Conservation (phyloP, 805 yeast species). For the Myxozyma udenii region DNA sequence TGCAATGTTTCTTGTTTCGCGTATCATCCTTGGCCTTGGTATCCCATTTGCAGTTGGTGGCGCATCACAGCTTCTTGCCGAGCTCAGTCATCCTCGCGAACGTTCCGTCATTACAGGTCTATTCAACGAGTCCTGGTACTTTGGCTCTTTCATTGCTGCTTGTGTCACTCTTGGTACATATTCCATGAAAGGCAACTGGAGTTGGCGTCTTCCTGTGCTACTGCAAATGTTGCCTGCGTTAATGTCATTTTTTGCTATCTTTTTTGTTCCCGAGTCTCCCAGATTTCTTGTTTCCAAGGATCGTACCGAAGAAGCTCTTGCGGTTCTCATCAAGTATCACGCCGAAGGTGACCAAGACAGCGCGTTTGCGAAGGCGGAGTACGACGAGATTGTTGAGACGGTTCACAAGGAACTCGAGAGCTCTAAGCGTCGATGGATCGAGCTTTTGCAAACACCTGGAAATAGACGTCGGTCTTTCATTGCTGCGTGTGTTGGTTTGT, state of each 20-base stretch:
- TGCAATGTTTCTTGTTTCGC: slow-evolving; percentile 16
- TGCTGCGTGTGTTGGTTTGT: slow-evolving; percentile 38
- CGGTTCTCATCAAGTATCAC: slow-evolving; percentile 43
- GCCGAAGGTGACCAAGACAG: slow-evolving; percentile 41
- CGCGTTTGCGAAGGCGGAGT: slow-evolving; percentile 11
- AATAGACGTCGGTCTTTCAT: slow-evolving; percentile 45
- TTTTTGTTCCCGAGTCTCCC: slow-evolving; percentile 50
- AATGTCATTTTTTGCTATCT: slow-evolving; percentile 36
- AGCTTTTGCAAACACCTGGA: slow-evolving; percentile 34
- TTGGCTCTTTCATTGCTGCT: slow-evolving; percentile 45
- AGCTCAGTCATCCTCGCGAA: slow-evolving; percentile 13
- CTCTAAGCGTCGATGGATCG: slow-evolving; percentile 31
- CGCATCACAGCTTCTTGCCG: slow-evolving; percentile 12
- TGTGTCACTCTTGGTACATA: slow-evolving; percentile 26
- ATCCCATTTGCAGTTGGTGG: slow-evolving; percentile 2
- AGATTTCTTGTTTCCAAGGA: slow-evolving; percentile 46
- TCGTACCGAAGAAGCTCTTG: slow-evolving; percentile 45
- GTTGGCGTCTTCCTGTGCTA: slow-evolving; percentile 40
- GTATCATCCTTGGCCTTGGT: slow-evolving; percentile 20
- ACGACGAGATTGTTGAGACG: slow-evolving; percentile 19
- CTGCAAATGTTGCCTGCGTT: slow-evolving; percentile 43
- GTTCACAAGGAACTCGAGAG: slow-evolving; percentile 9
- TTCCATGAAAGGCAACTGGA: slow-evolving; percentile 29
- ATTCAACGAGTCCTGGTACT: slow-evolving; percentile 51
- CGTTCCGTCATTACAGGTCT: slow-evolving; percentile 42